phyloP scores from a whole-genome alignment of 208 protist species.

The Naegleria lovaniensis region DNA sequence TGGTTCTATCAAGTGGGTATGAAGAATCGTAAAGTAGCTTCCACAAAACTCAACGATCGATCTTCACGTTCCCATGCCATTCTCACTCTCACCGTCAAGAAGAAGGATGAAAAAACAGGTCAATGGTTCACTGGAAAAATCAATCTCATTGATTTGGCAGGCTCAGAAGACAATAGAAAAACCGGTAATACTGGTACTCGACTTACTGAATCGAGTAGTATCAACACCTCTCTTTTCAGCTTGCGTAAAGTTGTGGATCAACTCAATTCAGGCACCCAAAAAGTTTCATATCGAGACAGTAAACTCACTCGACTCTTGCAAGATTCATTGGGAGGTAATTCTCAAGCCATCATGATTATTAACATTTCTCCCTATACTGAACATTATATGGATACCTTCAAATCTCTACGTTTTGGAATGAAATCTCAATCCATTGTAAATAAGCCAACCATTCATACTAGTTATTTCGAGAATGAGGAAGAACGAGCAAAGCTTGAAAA shows the following conservation, averaged over 20 bases:
- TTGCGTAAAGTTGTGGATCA: constrained; percentile 59
- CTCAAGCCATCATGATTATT: constrained; percentile 35
- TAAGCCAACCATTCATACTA: constrained; percentile 28
- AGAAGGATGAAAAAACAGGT: neutral
- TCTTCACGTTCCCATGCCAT: constrained; percentile 27
- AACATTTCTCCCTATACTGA: constrained; percentile 23
- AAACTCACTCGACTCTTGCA: constrained; percentile 61
- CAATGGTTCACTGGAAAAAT: constrained; percentile 55
- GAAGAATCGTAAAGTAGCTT: constrained; percentile 32
- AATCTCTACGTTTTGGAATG: constrained; percentile 29
- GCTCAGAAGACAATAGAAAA: constrained; percentile 57
- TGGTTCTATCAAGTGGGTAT: neutral
- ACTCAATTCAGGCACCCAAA: constrained; percentile 40
- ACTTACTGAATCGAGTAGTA: constrained; percentile 44
- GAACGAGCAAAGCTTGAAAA: neutral
- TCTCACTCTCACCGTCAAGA: neutral
- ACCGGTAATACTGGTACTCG: constrained; percentile 31
- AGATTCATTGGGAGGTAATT: constrained; percentile 50
- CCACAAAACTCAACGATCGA: constrained; percentile 29
- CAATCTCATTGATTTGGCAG: constrained; percentile 73
- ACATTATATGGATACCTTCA: constrained; percentile 29
- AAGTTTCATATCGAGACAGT: constrained; percentile 60
- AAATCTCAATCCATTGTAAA: constrained; percentile 39
- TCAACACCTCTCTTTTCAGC: constrained; percentile 61
- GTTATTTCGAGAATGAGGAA: constrained; percentile 5